phyloP scores from a whole-genome alignment of 495 filamentous ascomycete species.

The Xylaria scruposa region DNA sequence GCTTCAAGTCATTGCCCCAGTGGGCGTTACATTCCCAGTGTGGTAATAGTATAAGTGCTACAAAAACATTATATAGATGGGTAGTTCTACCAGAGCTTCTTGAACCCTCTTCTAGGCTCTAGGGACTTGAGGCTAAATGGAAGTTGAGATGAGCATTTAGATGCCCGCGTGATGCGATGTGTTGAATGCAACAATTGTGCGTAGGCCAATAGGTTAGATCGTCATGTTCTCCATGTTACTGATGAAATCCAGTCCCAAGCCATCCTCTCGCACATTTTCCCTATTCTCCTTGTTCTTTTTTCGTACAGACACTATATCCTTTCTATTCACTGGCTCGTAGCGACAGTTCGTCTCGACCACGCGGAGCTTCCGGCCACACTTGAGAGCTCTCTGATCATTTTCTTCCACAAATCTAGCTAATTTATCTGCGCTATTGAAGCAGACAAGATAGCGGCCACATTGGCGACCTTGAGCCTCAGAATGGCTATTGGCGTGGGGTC shows the following conservation, averaged over 20 bases:
- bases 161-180: too few relatives aligned
- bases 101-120: too few relatives aligned
- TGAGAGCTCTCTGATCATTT: conserved; percentile 7
- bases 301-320: background rate
- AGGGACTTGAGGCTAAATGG: too few relatives aligned
- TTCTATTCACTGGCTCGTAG: background rate
- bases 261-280: background rate
- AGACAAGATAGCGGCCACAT: background rate
- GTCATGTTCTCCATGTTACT: background rate
- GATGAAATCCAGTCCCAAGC: background rate
- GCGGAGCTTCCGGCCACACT: background rate
- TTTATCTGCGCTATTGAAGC: background rate
- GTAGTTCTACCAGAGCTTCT: too few relatives aligned
- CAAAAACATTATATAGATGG: too few relatives aligned
- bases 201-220: background rate
- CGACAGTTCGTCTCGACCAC: background rate
- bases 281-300: background rate
- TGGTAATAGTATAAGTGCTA: too few relatives aligned
- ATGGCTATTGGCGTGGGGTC: background rate
- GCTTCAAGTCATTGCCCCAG: background rate
- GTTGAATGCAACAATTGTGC: background rate
- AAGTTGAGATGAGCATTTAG: background rate
- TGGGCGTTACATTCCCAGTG: background rate
- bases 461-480: background rate
- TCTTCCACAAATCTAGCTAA: background rate